Conservation (phyloP, 805 yeast genomes). For the Candida ortonii region DNA sequence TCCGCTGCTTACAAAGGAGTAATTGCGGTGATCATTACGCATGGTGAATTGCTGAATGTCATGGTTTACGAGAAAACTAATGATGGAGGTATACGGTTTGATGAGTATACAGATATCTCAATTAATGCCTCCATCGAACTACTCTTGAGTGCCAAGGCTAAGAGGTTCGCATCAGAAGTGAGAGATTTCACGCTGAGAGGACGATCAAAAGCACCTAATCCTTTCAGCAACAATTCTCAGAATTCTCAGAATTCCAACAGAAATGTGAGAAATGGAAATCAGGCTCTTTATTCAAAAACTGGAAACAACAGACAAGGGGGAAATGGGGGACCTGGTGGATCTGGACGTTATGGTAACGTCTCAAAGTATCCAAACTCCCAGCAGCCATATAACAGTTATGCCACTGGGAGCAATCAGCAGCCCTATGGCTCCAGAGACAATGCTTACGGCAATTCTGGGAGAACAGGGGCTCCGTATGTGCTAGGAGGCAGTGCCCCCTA, state of each 20-base stretch:
- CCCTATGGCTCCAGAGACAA: constrained; percentile 12
- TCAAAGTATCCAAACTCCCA: constrained; percentile 5
- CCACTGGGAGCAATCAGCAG: constrained; percentile 19
- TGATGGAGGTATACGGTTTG: constrained; percentile 75
- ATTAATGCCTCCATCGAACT: constrained; percentile 63
- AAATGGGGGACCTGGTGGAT: constrained; percentile 4
- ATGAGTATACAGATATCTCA: constrained; percentile 74
- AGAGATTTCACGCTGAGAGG: constrained; percentile 16
- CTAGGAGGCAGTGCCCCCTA: too few species aligned
- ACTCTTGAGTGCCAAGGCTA: constrained; percentile 40
- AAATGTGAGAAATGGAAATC: constrained; percentile 15
- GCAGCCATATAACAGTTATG: constrained; percentile 19
- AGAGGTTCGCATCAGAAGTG: constrained; percentile 25
- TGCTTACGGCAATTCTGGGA: constrained; percentile 8
- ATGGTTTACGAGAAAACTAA: constrained; percentile 68
- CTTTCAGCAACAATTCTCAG: constrained; percentile 1
- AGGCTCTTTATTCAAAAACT: constrained; percentile 15
- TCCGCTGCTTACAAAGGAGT: constrained; percentile 82
- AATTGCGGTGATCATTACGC: constrained; percentile 63
- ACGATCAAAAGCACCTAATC: constrained; percentile 9
- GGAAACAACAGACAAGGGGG: constrained; percentile 7
- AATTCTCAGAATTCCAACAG: constrained; percentile 6
- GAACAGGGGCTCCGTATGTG: too few species aligned
- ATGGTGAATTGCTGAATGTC: constrained; percentile 55
- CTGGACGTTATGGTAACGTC: constrained; percentile 6